Evolutionary conservation across 768 basidiomycete species (phyloP).

Genomic region (Mycena maculata): DNA sequence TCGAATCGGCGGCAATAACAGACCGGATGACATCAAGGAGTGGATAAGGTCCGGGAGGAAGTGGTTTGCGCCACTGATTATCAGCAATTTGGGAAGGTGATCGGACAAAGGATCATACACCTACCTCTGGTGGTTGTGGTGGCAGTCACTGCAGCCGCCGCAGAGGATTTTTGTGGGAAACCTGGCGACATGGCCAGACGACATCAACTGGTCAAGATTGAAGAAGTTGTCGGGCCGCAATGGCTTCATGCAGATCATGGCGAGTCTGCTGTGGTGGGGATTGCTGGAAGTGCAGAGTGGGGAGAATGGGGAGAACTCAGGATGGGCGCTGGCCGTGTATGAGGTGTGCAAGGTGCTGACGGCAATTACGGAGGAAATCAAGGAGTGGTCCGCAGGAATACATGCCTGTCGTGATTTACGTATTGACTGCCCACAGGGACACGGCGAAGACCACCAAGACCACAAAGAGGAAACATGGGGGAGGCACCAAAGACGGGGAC

Average conservation of each 20-base stretch:
- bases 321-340: neutral
- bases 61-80: neutral
- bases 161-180: neutral
- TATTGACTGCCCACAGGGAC: no score
- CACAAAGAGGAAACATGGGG: no score
- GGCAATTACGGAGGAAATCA: no score
- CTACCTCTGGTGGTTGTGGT: neutral
- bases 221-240: neutral
- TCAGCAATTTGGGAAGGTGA: neutral
- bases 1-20: neutral
- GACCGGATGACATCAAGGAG: neutral
- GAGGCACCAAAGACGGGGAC: no score
- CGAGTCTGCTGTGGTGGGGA: neutral
- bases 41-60: neutral
- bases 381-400: no score
- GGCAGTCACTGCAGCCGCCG: neutral
- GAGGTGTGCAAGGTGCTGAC: neutral
- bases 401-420: no score
- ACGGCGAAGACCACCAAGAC: no score
- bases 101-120: neutral
- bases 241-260: neutral
- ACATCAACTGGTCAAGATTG: neutral
- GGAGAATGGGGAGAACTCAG: neutral
- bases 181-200: neutral
- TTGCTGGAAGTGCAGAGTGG: neutral